Conservation (phyloP, 108 stramenopile species). For the Tribonema minus region DNA sequence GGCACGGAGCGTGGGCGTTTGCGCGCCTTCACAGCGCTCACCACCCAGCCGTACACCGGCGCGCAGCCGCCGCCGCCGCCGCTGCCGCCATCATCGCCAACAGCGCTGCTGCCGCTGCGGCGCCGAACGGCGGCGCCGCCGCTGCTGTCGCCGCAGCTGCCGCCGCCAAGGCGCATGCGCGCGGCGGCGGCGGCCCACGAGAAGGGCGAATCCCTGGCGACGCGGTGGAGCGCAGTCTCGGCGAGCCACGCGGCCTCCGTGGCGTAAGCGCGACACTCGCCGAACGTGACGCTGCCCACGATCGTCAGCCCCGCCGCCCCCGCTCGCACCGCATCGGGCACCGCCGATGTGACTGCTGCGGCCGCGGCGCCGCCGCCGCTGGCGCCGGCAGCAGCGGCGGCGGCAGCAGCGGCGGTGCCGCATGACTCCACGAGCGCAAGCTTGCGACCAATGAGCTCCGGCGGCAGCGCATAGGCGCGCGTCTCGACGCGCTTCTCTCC, state of each 20-base stretch:
- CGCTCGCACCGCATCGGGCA: constrained; percentile 13
- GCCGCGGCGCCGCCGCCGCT: constrained; percentile 7
- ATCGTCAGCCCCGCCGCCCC: background rate
- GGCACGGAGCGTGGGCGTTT: constrained; percentile 4
- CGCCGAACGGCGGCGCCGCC: background rate
- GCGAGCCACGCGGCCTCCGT: constrained; percentile 18
- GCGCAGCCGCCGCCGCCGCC: background rate
- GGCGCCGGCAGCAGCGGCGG: background rate
- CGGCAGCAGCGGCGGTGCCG: constrained; percentile 1
- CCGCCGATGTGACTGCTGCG: background rate
- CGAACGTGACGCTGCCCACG: constrained; percentile 8
- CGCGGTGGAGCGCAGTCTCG: constrained; percentile 14
- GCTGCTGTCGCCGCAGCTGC: background rate
- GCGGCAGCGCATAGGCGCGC: constrained; percentile 25
- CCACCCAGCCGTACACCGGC: constrained; percentile 12
- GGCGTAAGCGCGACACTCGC: constrained; percentile 2
- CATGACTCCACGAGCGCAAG: constrained; percentile 24
- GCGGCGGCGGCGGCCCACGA: background rate
- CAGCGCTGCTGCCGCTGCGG: no score
- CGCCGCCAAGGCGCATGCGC: background rate
- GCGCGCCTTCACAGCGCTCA: background rate
- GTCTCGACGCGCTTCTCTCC: constrained; percentile 41
- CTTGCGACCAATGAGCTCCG: constrained; percentile 3
- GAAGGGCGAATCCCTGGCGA: background rate
- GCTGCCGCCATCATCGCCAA: background rate